These are phyloP conservation scores for Apiospora aurea DNA, from an alignment of 2,329 filamentous ascomycete genomes.

Conservation along the genomic window DNA sequence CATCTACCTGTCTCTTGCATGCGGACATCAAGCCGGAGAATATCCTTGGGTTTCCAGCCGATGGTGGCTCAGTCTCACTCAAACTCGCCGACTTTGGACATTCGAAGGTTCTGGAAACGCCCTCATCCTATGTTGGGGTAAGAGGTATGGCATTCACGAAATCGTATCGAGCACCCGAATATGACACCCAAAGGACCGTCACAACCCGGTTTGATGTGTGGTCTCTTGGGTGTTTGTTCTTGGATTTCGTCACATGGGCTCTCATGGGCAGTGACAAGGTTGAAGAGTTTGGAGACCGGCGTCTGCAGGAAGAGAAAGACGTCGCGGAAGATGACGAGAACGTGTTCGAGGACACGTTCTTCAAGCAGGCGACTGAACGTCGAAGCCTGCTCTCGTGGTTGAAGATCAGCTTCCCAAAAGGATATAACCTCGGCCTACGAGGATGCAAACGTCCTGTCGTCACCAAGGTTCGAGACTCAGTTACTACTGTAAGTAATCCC, in stretches of 20 bases:
- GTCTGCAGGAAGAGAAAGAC: not conserved
- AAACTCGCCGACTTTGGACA: not conserved
- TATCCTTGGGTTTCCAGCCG: not conserved
- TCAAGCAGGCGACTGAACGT: not conserved
- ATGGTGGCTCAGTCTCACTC: not conserved
- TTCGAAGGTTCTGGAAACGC: not conserved
- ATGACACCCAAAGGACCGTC: not conserved
- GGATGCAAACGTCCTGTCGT: not conserved
- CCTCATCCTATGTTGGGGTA: no score
- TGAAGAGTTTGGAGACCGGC: constrained; percentile 23
- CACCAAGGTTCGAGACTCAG: not conserved
- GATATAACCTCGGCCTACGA: not conserved
- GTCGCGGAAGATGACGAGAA: not conserved
- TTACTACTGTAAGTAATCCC: not conserved
- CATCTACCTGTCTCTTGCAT: not conserved
- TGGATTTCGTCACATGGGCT: constrained; percentile 32
- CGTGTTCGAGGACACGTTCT: not conserved
- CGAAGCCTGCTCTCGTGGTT: not conserved
- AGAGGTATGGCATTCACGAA: fast-evolving
- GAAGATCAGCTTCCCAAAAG: not conserved
- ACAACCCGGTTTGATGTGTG: constrained; percentile 30
- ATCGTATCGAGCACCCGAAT: constrained; percentile 21
- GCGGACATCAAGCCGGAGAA: not conserved
- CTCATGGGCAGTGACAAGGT: constrained; percentile 30
- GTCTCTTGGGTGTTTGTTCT: constrained; percentile 30